Evolutionary conservation across 805 yeast genomes (phyloP).

Genomic region (Sporopachydermia lactativora): DNA sequence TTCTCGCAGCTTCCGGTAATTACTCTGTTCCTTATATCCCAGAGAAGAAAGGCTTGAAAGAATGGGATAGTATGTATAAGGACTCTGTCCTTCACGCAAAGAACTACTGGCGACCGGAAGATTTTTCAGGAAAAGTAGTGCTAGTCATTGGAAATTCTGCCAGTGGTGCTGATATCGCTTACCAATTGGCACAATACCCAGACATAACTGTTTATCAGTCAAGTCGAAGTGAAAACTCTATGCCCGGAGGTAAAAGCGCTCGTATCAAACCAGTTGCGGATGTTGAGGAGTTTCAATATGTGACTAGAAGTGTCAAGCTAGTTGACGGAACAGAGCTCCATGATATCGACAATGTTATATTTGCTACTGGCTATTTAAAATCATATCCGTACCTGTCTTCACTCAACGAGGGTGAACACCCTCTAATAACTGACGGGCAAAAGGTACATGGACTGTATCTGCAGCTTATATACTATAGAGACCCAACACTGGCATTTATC

Average conservation of each 20-base stretch:
- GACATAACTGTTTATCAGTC: slow-evolving; percentile 32
- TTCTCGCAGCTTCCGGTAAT: slow-evolving; percentile 51
- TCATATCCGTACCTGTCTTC: slow-evolving; percentile 45
- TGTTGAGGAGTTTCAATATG: slow-evolving; percentile 24
- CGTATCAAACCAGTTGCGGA: slow-evolving; percentile 30
- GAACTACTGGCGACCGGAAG: slow-evolving; percentile 32
- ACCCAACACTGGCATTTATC: slow-evolving; percentile 51
- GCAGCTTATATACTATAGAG: slow-evolving; percentile 41
- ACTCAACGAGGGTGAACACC: slow-evolving; percentile 13
- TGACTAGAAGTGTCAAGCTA: slow-evolving; percentile 27
- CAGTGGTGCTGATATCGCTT: slow-evolving; percentile 61
- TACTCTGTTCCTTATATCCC: slow-evolving; percentile 52
- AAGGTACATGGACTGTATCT: slow-evolving; percentile 40
- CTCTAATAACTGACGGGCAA: slow-evolving; percentile 30
- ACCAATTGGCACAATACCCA: slow-evolving; percentile 36
- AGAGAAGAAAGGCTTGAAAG: slow-evolving; percentile 34
- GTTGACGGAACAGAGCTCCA: slow-evolving; percentile 31
- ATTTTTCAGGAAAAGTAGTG: slow-evolving; percentile 26
- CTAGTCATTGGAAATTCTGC: slow-evolving; percentile 68
- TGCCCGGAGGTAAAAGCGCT: slow-evolving; percentile 22
- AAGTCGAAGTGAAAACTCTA: slow-evolving; percentile 26
- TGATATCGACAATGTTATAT: slow-evolving; percentile 43
- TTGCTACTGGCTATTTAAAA: slow-evolving; percentile 66
- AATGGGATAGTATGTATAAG: slow-evolving; percentile 31
- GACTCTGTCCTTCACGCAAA: slow-evolving; percentile 43